Conservation (phyloP, 495 filamentous ascomycete genomes). For the Durotheca rogersii region DNA sequence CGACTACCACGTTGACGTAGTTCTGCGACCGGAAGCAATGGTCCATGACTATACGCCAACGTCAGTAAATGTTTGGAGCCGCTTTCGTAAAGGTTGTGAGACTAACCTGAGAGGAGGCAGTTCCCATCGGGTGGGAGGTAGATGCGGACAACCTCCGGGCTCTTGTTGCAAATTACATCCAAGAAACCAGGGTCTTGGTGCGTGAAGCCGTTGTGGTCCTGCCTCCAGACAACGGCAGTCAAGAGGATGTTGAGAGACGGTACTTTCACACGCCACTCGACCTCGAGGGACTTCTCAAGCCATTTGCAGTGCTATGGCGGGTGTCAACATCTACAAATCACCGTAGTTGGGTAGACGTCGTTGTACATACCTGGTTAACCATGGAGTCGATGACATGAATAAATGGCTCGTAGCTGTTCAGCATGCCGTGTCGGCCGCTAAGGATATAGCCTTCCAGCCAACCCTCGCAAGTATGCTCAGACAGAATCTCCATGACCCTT, state of each 20-base stretch:
- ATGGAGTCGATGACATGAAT: conserved; percentile 78
- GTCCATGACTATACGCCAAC: conserved; percentile 61
- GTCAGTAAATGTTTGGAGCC: too few relatives aligned
- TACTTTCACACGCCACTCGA: conserved; percentile 67
- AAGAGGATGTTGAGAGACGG: conserved; percentile 73
- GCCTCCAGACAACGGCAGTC: conserved; percentile 72
- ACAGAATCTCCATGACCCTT: conserved; percentile 76
- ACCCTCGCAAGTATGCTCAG: conserved; percentile 72
- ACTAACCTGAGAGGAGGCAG: conserved; percentile 58
- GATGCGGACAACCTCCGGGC: conserved; percentile 71
- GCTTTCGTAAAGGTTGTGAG: neutral
- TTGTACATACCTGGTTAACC: conserved; percentile 59
- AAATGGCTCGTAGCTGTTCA: conserved; percentile 78
- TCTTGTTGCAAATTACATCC: conserved; percentile 73
- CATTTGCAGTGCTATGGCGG: conserved; percentile 66
- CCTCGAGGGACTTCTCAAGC: conserved; percentile 72
- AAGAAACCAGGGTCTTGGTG: conserved; percentile 78
- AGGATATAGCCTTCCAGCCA: conserved; percentile 77
- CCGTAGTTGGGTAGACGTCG: neutral
- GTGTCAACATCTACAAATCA: conserved; percentile 14
- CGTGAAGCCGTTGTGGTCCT: conserved; percentile 79
- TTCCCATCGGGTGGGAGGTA: conserved; percentile 77
- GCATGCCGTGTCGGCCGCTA: conserved; percentile 66
- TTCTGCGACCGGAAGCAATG: conserved; percentile 68
- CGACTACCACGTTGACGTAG: conserved; percentile 76